phyloP scores from a whole-genome alignment of 108 stramenopile genomes.

The Hondaea fermentalgiana region DNA sequence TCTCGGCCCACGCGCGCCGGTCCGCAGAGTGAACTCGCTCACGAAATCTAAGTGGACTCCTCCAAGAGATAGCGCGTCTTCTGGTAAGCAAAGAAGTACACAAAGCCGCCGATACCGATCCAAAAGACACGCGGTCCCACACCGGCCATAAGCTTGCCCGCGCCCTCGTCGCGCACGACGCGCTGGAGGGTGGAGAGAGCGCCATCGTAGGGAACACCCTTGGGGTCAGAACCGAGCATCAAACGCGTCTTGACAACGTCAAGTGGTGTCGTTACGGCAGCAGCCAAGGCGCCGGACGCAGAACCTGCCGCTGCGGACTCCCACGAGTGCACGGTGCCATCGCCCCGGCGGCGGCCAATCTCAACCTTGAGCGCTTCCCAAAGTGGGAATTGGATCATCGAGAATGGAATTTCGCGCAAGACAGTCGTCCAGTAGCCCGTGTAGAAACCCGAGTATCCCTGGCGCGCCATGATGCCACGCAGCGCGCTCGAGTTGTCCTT shows the following conservation, averaged over 20 bases:
- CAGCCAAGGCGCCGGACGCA: constrained; percentile 45
- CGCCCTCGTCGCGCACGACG: constrained; percentile 39
- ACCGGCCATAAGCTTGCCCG: constrained; percentile 62
- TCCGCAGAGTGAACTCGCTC: no score
- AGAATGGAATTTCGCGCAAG: constrained; percentile 54
- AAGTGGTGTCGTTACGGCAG: constrained; percentile 54
- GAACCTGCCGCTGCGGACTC: constrained; percentile 53
- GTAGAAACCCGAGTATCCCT: constrained; percentile 46
- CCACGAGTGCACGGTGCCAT: constrained; percentile 36
- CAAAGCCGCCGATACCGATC: constrained; percentile 95
- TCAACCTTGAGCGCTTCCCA: constrained; percentile 51
- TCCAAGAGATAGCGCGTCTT: neutral
- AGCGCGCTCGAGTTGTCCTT: constrained; percentile 25
- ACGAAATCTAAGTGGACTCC: neutral
- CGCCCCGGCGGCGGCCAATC: constrained; percentile 30
- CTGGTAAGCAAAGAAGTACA: constrained; percentile 97
- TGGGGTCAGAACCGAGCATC: constrained; percentile 35
- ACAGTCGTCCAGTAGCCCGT: constrained; percentile 51
- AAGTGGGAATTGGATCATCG: constrained; percentile 54
- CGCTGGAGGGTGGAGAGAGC: constrained; percentile 26
- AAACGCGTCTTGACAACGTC: constrained; percentile 59
- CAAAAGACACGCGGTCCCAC: constrained; percentile 87
- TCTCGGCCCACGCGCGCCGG: no score
- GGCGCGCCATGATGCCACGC: constrained; percentile 21
- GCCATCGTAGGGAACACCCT: constrained; percentile 29